Percentiles rank a stretch among this genome's conserved stretches.
These are phyloP conservation scores for Trypanosoma scelopori DNA, from an alignment of 208 protist genomes.

Conservation along the genomic window DNA sequence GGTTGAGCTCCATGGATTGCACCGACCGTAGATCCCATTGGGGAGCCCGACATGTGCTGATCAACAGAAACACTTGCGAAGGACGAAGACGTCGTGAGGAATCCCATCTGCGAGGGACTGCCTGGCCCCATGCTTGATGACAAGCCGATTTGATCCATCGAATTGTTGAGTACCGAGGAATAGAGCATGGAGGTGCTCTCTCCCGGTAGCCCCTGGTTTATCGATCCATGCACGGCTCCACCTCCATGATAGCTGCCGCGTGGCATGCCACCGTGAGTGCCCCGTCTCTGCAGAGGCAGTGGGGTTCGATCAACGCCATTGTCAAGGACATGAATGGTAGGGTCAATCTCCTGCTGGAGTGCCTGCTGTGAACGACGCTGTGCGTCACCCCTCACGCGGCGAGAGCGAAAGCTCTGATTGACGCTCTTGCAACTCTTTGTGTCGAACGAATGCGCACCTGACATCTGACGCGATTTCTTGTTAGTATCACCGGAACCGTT, in stretches of 20 bases:
- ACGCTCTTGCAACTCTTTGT: not conserved
- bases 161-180: slow-evolving; percentile 62
- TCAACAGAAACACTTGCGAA: slow-evolving; percentile 26
- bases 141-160: slow-evolving; percentile 1
- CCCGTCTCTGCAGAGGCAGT: slow-evolving; percentile 53
- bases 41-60: not conserved
- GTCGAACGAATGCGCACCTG: not conserved
- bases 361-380: slow-evolving; percentile 33
- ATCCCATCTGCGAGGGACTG: slow-evolving; percentile 15
- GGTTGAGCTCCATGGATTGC: not conserved
- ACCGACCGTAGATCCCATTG: not conserved
- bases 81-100: slow-evolving; percentile 19
- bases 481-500: not conserved
- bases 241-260: slow-evolving; percentile 12
- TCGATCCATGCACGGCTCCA: not conserved
- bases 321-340: slow-evolving; percentile 78
- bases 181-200: slow-evolving; percentile 63
- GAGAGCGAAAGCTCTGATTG: slow-evolving; percentile 5
- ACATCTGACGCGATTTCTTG: not conserved
- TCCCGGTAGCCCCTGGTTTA: not conserved
- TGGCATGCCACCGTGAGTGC: slow-evolving; percentile 28
- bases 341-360: slow-evolving; percentile 45
- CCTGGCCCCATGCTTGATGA: not conserved
- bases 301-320: slow-evolving; percentile 87
- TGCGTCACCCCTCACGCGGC: slow-evolving; percentile 42